Evolutionary conservation across 371 early-diverging fungal species (phyloP), one percentile per base, ranked within the genome.

Genomic region (Circinella minor): DNA sequence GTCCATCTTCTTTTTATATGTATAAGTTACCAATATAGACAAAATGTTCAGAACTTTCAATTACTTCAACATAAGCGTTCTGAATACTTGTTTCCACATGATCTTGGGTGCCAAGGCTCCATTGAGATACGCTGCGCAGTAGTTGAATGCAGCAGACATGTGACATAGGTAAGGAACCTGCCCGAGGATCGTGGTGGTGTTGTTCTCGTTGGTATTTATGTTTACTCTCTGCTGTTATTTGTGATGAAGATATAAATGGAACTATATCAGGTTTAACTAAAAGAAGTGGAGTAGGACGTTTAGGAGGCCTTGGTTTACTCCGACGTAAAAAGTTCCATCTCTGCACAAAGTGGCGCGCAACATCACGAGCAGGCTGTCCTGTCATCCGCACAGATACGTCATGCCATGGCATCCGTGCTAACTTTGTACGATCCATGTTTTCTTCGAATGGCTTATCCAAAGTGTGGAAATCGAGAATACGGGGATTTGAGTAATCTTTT

Each of bases 381-480:
- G 80, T 87, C 82, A 93, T 84, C 54, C 84, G 89, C 68, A 91
- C 80, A 7, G 90, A 88, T 39, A 96, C 88, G 69, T 98, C 98
- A 79, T 97, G 97, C 98, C 98, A 98, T 17, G 97, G 96, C 96
- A 98, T 94, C 60, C 97, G 90, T n/a, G 95, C 88, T 11, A 83
- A 86, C 11, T 77, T 71, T 47, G 77, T 68, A 48, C 88, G 78
- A 64, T 90, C 82, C 15, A 38, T 73, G 36, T 77, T 14, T 8
- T 66, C 62, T 72, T 77, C 57, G 7, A 34, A 43, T 3, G 94
- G 69, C 91, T 93, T 27, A 87, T 86, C 93, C 93, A 91, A 75
- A 88, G 88, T 86, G n/a, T 74, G 68, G 83, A 97, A 97, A 78
- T 97, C 97, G 72, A 91, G 91, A 70, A 95, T 87, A 38, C 96